These are phyloP conservation scores for Neonectria magnoliae DNA, from an alignment of 2,329 filamentous ascomycete genomes.

Conservation along the genomic window DNA sequence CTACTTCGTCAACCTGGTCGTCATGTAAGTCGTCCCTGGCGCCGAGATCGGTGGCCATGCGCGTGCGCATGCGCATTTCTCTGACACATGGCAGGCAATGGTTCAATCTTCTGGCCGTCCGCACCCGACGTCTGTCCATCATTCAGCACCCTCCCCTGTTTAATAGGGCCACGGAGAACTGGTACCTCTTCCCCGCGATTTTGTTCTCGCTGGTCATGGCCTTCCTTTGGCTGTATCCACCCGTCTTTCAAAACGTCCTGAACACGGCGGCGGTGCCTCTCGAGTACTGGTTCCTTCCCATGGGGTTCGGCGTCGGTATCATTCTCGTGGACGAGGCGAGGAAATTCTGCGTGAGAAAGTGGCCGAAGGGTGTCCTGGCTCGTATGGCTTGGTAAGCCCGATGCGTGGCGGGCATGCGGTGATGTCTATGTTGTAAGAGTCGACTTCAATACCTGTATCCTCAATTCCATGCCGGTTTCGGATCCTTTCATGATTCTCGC, in stretches of 20 bases:
- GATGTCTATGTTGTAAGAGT: neutral
- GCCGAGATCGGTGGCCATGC: conserved; percentile 21
- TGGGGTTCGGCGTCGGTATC: conserved; percentile 67
- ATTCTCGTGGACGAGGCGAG: conserved; percentile 26
- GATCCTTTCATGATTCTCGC: neutral
- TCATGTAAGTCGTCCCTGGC: conserved; percentile 62
- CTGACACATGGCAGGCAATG: conserved; percentile 59
- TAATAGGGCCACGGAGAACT: conserved; percentile 72
- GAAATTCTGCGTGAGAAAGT: conserved; percentile 29
- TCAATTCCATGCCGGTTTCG: neutral
- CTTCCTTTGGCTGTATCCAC: conserved; percentile 76
- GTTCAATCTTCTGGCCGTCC: conserved; percentile 77
- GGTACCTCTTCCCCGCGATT: conserved; percentile 76
- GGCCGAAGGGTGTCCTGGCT: conserved; percentile 22
- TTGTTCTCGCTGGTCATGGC: conserved; percentile 74
- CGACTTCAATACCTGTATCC: neutral
- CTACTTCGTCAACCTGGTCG: conserved; percentile 77
- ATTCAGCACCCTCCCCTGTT: conserved; percentile 78
- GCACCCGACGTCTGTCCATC: conserved; percentile 72
- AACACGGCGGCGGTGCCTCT: conserved; percentile 72
- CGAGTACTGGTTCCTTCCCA: conserved; percentile 81
- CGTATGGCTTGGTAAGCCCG: conserved; percentile 25
- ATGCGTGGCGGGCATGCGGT: neutral
- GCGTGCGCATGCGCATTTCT: conserved; percentile 8
- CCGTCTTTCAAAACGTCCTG: conserved; percentile 68